Conservation (phyloP, 208 protist genomes). For the Leptomonas seymouri region DNA sequence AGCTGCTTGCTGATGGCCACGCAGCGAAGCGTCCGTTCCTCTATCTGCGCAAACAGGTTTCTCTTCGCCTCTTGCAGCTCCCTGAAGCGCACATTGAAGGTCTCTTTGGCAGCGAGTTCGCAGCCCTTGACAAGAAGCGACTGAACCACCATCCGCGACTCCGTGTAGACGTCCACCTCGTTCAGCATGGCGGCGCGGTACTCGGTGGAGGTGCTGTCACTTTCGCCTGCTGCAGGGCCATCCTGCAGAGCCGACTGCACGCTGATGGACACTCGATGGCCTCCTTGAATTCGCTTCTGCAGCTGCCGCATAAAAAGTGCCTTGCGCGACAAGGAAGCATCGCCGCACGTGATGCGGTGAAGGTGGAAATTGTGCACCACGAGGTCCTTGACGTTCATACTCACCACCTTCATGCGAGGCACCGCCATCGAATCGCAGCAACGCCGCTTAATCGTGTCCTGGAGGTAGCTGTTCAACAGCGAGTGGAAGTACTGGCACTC, state of each 20-base stretch:
- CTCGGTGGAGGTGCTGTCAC: conserved; percentile 4
- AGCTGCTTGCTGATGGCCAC: conserved; percentile 78
- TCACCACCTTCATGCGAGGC: conserved; percentile 56
- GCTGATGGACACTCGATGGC: conserved; percentile 9
- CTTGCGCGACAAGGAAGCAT: conserved; percentile 63
- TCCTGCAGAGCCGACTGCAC: conserved; percentile 4
- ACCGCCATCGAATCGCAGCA: conserved; percentile 91
- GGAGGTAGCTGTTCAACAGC: conserved; percentile 79
- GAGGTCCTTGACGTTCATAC: conserved; percentile 41
- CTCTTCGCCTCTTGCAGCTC: conserved; percentile 66
- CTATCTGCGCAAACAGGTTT: conserved; percentile 51
- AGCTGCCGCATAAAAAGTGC: conserved; percentile 76
- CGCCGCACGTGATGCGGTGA: conserved; percentile 34
- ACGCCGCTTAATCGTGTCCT: conserved; percentile 58
- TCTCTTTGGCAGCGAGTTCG: conserved; percentile 52
- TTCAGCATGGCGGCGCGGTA: conserved; percentile 41
- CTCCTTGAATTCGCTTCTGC: conserved; percentile 37
- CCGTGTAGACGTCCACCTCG: conserved; percentile 70
- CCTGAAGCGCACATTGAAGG: conserved; percentile 71
- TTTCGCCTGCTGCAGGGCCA: not conserved
- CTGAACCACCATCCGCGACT: conserved; percentile 65
- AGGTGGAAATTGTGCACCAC: conserved; percentile 89
- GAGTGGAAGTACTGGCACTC: conserved; percentile 72
- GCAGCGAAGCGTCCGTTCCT: conserved; percentile 82
- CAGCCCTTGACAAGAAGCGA: conserved; percentile 58